These are phyloP conservation scores for Catunica adiposa DNA, from an alignment of 2,329 filamentous ascomycete genomes.

Conservation along the genomic window DNA sequence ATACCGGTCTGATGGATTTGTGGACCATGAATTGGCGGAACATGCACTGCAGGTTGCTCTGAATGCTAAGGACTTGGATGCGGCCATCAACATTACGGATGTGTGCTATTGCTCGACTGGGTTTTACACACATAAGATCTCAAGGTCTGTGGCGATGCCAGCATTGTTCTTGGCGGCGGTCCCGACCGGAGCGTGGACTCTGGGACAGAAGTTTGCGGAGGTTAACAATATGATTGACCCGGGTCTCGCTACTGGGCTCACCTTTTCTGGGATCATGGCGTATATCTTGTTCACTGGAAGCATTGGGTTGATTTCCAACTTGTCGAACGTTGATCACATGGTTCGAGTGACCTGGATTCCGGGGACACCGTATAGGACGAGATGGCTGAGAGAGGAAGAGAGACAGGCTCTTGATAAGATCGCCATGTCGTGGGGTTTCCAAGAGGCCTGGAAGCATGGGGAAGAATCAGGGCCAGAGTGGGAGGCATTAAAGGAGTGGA, in stretches of 20 bases:
- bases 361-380: slow-evolving; percentile 61
- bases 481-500: slow-evolving; percentile 70
- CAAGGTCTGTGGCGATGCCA: slow-evolving; percentile 37
- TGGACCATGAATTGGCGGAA: slow-evolving; percentile 54
- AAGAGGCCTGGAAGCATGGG: slow-evolving; percentile 59
- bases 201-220: slow-evolving; percentile 43
- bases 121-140: slow-evolving; percentile 48
- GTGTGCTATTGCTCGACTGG: slow-evolving; percentile 50
- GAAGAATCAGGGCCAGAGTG: slow-evolving; percentile 87
- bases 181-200: slow-evolving; percentile 51
- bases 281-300: slow-evolving; percentile 70
- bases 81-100: slow-evolving; percentile 61
- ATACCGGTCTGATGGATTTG: slow-evolving; percentile 50
- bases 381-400: slow-evolving; percentile 85
- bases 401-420: slow-evolving; percentile 72
- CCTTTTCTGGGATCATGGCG: slow-evolving; percentile 64
- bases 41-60: slow-evolving; percentile 67
- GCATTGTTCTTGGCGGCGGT: slow-evolving; percentile 31
- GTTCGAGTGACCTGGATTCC: slow-evolving; percentile 77
- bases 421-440: slow-evolving; percentile 82
- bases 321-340: slow-evolving; percentile 90
- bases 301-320: slow-evolving; percentile 67
- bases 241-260: slow-evolving; percentile 55
- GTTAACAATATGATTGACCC: slow-evolving; percentile 67
- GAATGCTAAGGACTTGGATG: slow-evolving; percentile 56